phyloP scores from a whole-genome alignment of 805 yeast species.

The Lipomyces sp. region DNA sequence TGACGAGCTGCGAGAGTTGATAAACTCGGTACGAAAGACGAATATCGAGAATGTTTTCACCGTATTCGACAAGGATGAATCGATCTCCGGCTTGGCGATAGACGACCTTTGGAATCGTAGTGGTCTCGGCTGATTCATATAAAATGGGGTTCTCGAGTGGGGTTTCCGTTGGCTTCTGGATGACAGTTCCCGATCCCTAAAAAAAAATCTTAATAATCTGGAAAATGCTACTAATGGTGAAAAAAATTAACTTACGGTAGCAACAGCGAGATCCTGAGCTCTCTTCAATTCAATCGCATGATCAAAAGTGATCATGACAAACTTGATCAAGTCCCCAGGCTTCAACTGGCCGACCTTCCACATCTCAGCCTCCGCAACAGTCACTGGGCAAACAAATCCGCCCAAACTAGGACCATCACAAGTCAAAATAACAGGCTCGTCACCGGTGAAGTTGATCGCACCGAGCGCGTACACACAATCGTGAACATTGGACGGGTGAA shows the following conservation, averaged over 20 bases:
- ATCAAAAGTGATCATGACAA: conserved; percentile 74
- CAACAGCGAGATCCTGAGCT: conserved; percentile 56
- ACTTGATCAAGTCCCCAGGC: conserved; percentile 86
- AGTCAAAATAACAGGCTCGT: conserved; percentile 94
- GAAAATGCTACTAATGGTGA: too few relatives aligned
- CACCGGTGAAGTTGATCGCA: conserved; percentile 97
- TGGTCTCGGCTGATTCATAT: conserved; percentile 52
- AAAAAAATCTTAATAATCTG: background rate
- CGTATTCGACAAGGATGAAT: conserved; percentile 88
- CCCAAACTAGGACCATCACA: conserved; percentile 98
- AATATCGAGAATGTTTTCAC: conserved; percentile 84
- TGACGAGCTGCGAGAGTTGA: conserved; percentile 75
- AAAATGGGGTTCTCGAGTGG: conserved; percentile 71
- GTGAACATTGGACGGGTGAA: conserved; percentile 98
- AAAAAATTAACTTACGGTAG: conserved; percentile 19
- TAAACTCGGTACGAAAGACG: conserved; percentile 84
- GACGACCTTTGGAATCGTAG: conserved; percentile 68
- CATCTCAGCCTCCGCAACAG: conserved; percentile 92
- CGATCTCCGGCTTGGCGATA: conserved; percentile 98
- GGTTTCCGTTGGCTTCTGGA: conserved; percentile 26
- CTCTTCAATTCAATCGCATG: conserved; percentile 68
- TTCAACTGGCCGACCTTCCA: conserved; percentile 98
- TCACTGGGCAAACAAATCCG: conserved; percentile 96
- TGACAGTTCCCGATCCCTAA: conserved; percentile 30
- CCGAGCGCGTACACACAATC: conserved; percentile 96